A percentile compares a stretch with the other conserved stretches of the same genome.
Evolutionary conservation across 768 basidiomycete species (phyloP).

Genomic region (Termitomyces sp.): DNA sequence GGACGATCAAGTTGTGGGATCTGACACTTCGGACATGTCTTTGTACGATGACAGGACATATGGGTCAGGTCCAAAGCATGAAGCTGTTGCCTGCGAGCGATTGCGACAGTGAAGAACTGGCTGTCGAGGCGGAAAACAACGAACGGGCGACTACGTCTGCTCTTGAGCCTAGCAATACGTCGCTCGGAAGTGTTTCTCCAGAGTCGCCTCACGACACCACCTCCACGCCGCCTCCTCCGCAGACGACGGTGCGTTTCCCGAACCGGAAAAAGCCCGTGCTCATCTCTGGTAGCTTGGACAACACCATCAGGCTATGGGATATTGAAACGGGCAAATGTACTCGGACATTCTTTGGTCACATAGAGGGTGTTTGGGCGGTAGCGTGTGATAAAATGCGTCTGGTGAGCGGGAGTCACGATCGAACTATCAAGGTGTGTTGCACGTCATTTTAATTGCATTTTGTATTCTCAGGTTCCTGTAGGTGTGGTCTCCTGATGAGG

Average conservation of each 20-base stretch:
- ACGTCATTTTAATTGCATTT: neutral
- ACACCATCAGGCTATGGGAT: conserved; percentile 96
- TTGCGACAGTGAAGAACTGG: conserved; percentile 27
- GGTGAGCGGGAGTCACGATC: conserved; percentile 91
- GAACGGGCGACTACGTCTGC: neutral
- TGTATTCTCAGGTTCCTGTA: conserved; percentile 21
- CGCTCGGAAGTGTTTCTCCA: neutral
- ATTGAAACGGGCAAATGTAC: conserved; percentile 75
- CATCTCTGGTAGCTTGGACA: conserved; percentile 88
- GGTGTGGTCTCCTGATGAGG: conserved; percentile 94
- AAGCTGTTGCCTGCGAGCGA: conserved; percentile 68
- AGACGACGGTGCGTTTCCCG: neutral
- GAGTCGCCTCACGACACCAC: neutral
- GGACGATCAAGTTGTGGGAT: conserved; percentile 93
- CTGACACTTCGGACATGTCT: conserved; percentile 75
- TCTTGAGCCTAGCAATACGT: neutral
- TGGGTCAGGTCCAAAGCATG: conserved; percentile 92
- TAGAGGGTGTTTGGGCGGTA: conserved; percentile 97
- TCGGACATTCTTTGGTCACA: conserved; percentile 91
- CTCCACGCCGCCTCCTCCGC: neutral
- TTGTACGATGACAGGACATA: conserved; percentile 81
- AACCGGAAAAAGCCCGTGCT: conserved; percentile 61
- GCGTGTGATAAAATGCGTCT: conserved; percentile 88
- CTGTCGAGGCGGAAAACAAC: neutral
- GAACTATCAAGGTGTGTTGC: conserved; percentile 85